Conservation (phyloP, 2,329 filamentous ascomycete species). For the Exophiala mesophila region DNA sequence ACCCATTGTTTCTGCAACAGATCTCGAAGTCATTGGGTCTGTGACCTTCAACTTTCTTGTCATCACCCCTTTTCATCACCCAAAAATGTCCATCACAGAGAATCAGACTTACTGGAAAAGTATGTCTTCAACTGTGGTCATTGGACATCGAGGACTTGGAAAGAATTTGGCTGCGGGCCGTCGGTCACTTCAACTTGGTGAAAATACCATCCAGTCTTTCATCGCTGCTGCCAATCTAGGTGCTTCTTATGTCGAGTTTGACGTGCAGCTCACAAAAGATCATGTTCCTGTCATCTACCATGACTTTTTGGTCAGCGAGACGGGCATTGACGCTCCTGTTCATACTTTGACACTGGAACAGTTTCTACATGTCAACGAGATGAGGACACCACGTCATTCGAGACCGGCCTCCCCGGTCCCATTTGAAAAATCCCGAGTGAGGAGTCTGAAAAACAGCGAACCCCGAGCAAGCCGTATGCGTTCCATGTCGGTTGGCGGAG, state of each 20-base stretch:
- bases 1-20: slow-evolving; percentile 77
- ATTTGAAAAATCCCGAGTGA: slow-evolving; percentile 17
- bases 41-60: slow-evolving; percentile 97
- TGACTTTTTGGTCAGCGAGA: slow-evolving; percentile 96
- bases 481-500: slow-evolving; percentile 57
- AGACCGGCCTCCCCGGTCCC: slow-evolving; percentile 43
- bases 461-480: slow-evolving; percentile 37
- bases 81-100: slow-evolving; percentile 86
- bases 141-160: slow-evolving; percentile 70
- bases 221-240: slow-evolving; percentile 93
- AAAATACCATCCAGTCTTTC: slow-evolving; percentile 94
- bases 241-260: slow-evolving; percentile 66
- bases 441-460: slow-evolving; percentile 25
- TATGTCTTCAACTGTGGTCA: slow-evolving; percentile 78
- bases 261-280: slow-evolving; percentile 98
- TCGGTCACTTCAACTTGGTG: slow-evolving; percentile 85
- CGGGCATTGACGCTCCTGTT: slow-evolving; percentile 92
- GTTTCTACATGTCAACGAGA: slow-evolving; percentile 80
- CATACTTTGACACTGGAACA: slow-evolving; percentile 93
- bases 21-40: slow-evolving; percentile 82
- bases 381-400: slow-evolving; percentile 42
- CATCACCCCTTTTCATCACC: slow-evolving; percentile 89
- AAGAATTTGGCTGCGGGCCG: slow-evolving; percentile 78
- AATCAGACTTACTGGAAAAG: slow-evolving; percentile 97
- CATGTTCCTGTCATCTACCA: slow-evolving; percentile 98